Base-by-base conservation (phyloP, 2,329 filamentous ascomycete genomes). In the Metarhizium brunneum region DNA sequence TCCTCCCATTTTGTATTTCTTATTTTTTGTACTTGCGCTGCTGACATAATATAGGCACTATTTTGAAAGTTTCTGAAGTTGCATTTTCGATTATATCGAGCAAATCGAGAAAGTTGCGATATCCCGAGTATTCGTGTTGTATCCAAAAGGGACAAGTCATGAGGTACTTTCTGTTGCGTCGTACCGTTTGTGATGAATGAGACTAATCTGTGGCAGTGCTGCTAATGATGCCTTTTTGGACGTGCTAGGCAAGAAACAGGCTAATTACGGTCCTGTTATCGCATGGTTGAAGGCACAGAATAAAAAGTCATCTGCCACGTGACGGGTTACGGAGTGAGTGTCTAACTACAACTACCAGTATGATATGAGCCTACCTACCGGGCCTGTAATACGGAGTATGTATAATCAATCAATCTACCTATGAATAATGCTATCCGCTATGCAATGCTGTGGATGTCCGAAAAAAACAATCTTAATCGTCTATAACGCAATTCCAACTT, bases 201-300 rank as follows among this genome's bases (percentile, higher is more conserved):
- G 38, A 36, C 30, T 64, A 45, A 64, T 56, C 32, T 29, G 20
- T 50, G 38, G 4, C 25, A 88, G 85, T 75, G 73, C 92, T 57
- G 86, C 84, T 0, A 83, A 84, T 53, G 76, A 76, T 32, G 90
- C 90, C 5, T 95, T 95, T 64, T 68, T 75, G 49, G 73, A 76
- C 53, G 84, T 94, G 32, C 75, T 96, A 63, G 68, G 70, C 50
- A 79, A 77, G 62, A 90, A 87, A 68, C 91, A 95, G 76, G 85
- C 86, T 38, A 80, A 77, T 54, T 89, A 90, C 69, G 65, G 65
- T 5, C 71, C 71, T 35, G 78, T 92, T 14, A 69, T 96, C 56
- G 68, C 66, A 36, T 96, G 90, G 90, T 70, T 96, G 57, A 75
- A 78, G 6, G 66, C 58, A 14, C 74, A 82, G 62, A 70, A 63